These are phyloP conservation scores for Vanrija humicola DNA, from an alignment of 1,284 basidiomycete genomes.

Conservation along the genomic window DNA sequence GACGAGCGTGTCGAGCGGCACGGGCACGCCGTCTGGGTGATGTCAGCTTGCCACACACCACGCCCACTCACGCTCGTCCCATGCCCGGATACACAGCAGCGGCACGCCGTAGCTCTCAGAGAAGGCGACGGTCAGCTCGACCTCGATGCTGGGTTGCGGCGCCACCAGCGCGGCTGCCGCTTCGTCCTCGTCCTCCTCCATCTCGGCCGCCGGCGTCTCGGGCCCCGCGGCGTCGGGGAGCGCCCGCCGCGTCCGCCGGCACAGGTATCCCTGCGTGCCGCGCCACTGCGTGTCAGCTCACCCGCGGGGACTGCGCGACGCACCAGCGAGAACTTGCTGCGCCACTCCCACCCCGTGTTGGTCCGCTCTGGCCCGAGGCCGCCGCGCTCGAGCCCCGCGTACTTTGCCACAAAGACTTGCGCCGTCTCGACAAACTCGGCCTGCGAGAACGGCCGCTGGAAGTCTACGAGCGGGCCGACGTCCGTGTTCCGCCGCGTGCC, in stretches of 20 bases:
- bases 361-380: slow-evolving; percentile 15
- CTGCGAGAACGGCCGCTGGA: slow-evolving; percentile 9
- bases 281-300: slow-evolving; percentile 11
- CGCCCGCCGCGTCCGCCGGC: slow-evolving; percentile 10
- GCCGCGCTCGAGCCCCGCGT: background rate
- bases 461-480: background rate
- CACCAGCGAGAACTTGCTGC: slow-evolving; percentile 14
- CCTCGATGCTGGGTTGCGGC: slow-evolving; percentile 8
- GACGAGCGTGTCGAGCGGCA: slow-evolving; percentile 14
- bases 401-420: slow-evolving; percentile 9
- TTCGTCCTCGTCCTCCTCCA: slow-evolving; percentile 6
- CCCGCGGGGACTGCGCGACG: background rate
- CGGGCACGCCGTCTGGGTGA: slow-evolving; percentile 23
- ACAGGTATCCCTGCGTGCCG: slow-evolving; percentile 26
- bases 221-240: background rate
- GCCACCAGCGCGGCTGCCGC: slow-evolving; percentile 7
- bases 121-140: slow-evolving; percentile 27
- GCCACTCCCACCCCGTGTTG: slow-evolving; percentile 31
- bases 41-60: slow-evolving; percentile 2
- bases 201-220: background rate
- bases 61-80: slow-evolving; percentile 30
- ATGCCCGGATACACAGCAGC: slow-evolving; percentile 31
- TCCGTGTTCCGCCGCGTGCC: background rate
- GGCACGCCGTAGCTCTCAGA: slow-evolving; percentile 30
- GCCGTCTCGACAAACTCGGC: slow-evolving; percentile 6